Conservation (phyloP, 2,329 filamentous ascomycete genomes). For the Ophiocordyceps robertsii region DNA sequence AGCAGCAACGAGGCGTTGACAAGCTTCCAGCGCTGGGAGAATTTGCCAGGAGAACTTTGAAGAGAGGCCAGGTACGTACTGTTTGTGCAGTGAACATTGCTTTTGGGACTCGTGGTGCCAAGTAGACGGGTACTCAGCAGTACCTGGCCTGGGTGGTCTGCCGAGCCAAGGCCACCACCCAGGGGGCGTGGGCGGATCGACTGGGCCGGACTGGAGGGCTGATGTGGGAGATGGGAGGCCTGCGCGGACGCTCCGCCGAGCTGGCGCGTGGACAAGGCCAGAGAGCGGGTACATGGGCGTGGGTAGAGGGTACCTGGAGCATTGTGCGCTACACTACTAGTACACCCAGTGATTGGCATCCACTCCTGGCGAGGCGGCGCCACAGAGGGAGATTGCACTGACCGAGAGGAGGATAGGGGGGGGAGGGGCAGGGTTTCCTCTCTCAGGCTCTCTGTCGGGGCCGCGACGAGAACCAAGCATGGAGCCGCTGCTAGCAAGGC, state of each 20-base stretch:
- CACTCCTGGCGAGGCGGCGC: neutral
- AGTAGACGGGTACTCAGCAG: neutral
- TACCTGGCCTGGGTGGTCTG: neutral
- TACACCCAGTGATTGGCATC: neutral
- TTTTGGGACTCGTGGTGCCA: neutral
- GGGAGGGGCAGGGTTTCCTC: neutral
- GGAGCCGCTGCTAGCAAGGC: neutral
- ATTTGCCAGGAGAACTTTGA: neutral
- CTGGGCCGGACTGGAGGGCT: neutral
- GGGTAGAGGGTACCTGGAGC: neutral
- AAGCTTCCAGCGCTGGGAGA: neutral
- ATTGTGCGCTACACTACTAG: neutral
- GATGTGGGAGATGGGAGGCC: neutral
- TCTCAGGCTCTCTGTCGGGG: neutral
- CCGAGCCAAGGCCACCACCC: neutral
- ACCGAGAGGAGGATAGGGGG: neutral
- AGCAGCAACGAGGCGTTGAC: conserved; percentile 1
- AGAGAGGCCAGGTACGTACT: neutral
- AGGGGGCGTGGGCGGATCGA: neutral
- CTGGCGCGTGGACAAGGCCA: neutral
- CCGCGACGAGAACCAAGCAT: too few relatives aligned
- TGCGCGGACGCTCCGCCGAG: neutral
- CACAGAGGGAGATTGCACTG: neutral
- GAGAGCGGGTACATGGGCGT: neutral
- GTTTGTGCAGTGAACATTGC: neutral